Base-by-base conservation (phyloP, 768 basidiomycete genomes). In the Stropharia rugosoannulata region DNA sequence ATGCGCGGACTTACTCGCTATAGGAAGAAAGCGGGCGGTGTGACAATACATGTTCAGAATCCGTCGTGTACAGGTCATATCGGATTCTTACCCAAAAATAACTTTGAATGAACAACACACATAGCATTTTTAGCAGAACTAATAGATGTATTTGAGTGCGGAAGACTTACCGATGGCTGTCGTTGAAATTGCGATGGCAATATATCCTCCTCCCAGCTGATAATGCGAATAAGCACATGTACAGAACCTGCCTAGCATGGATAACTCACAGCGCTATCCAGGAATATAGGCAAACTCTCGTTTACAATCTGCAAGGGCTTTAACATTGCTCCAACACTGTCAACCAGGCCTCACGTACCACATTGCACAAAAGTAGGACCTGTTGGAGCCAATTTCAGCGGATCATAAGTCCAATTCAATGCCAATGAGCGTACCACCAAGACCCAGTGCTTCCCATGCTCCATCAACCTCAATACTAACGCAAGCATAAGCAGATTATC, bases 361-460 rank as follows among this genome's bases (percentile, higher is more conserved):
- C 95, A 66, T 97, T 97, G 49, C 88, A 84, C 0, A 98, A 76
- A 1, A 98, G 79, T 1, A 98, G 78, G 7, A 94, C 90, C 90
- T 91, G 16, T 10, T 13, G 27, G 35, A 36, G 49, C 1, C 19
- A 4, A 18, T 9, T 37, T 16, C 37, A 40, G 32, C 35, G 40
- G 35, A 41, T 12, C 18, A 18, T 27, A 29, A 11, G 15, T 29
- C 39, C 2, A 53, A 36, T 39, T 45, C 7, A 16, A 13, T 55
- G 41, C n/a, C 18, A 15, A 15, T 10, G 7, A 5, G 19, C 5
- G 53, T 65, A 93, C 95, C 43, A 97, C 95, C 8, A 98, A 80
- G 13, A 98, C 93, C 96, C 96, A 95, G 70, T 95, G 93, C 10
- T 90, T 81, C 0, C 91, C 89, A 59, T 77, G 80, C 39, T 76